Base-by-base conservation (phyloP, 805 yeast genomes). In the Candida namnaoensis region DNA sequence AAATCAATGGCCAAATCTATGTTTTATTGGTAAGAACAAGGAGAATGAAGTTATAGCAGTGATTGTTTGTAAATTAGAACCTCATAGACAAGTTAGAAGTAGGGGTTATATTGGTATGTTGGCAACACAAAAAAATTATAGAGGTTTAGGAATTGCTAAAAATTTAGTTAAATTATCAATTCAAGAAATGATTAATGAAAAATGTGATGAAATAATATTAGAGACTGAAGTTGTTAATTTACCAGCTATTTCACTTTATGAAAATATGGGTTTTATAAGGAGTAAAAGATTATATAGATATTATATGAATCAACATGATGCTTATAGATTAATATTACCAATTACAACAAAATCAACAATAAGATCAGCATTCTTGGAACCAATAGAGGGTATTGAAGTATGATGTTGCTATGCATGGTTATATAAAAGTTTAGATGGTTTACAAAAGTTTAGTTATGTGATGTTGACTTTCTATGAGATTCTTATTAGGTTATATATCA, bases 51-150 rank as follows among this genome's bases (percentile, higher is more conserved):
- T 82, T 3, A 68, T 90, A n/a, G 99, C 97, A 4, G 86, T 83
- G 34, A 80, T 91, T 7, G 85, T 93, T 7, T 80, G 95, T 40
- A 87, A 88, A 53, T 76, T 80, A 11, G 95, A 85, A 47, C 67
- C 74, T 1, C 97, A 91, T 61, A 71, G 91, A 44, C 70, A 73
- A 23, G 80, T 76, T 10, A 69, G 96, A 45, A 57, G 70, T 50
- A 71, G 99, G 45, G 99, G 99, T 0, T 93, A 93, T 55, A 90
- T 93, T 27, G 99, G 97, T 2, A 93, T 93, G 99, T 65, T 93
- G 41, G 96, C 95, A 0, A 95, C 91, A 11, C 80, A 80, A 39
- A 77, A 78, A 34, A 57, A 62, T 13, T 80, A 71, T 56, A 67
- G 99, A 42, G 90, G 95, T 3, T 66, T 65, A 36, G 96, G 96